Conservation (phyloP, 1,284 basidiomycete genomes). For the Calocybe gambosa region DNA sequence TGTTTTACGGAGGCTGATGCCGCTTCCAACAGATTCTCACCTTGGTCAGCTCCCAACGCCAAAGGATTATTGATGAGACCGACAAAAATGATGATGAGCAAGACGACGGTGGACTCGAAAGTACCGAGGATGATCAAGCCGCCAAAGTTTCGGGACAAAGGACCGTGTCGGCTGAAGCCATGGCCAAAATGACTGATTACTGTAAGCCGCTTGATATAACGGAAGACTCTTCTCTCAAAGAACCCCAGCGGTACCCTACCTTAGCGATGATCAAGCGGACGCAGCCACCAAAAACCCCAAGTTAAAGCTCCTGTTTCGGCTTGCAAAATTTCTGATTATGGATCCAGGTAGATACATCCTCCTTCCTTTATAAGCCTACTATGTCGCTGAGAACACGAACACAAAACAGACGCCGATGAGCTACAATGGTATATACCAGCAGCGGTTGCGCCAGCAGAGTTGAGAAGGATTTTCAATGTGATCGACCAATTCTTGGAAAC, state of each 20-base stretch:
- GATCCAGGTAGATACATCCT: slow-evolving; percentile 47
- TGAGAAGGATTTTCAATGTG: slow-evolving; percentile 60
- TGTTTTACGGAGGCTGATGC: background rate
- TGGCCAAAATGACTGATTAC: slow-evolving; percentile 70
- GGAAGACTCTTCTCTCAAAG: background rate
- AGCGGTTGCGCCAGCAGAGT: slow-evolving; percentile 53
- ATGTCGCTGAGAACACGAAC: slow-evolving; percentile 5
- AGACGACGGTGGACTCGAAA: slow-evolving; percentile 31
- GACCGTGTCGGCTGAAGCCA: slow-evolving; percentile 63
- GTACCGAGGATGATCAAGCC: slow-evolving; percentile 42
- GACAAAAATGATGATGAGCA: slow-evolving; percentile 46
- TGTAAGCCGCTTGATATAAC: slow-evolving; percentile 42
- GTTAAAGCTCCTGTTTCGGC: slow-evolving; percentile 76
- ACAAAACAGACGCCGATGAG: slow-evolving; percentile 52
- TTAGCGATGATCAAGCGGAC: slow-evolving; percentile 65
- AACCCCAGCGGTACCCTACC: slow-evolving; percentile 63
- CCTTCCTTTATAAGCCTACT: slow-evolving; percentile 3
- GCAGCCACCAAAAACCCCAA: slow-evolving; percentile 73
- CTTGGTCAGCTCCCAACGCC: slow-evolving; percentile 60
- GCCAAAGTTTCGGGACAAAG: slow-evolving; percentile 31
- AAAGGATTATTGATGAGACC: slow-evolving; percentile 64
- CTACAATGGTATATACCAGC: slow-evolving; percentile 78
- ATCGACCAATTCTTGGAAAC: slow-evolving; percentile 72
- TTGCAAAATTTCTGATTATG: slow-evolving; percentile 58
- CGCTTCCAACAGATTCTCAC: slow-evolving; percentile 53